phyloP scores from a whole-genome alignment of 306 rosid genomes.

The Alnus rubra region DNA sequence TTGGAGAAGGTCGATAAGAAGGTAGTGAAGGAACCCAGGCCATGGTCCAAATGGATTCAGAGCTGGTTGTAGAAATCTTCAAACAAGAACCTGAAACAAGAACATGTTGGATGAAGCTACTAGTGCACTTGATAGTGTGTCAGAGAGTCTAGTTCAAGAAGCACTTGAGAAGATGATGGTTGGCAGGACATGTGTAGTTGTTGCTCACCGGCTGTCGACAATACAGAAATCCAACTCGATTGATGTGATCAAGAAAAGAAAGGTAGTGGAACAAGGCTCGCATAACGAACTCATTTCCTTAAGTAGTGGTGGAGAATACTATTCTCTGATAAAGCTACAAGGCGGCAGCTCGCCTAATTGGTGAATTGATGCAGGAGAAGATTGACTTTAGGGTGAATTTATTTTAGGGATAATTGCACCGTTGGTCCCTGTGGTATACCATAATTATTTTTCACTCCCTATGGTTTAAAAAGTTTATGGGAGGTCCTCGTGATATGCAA shows the following conservation, averaged over 20 bases:
- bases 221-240: constrained; percentile 69
- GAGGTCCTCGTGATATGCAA: too few species aligned
- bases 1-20: too few species aligned
- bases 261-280: constrained; percentile 77
- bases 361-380: not conserved
- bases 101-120: constrained; percentile 89
- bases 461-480: too few species aligned
- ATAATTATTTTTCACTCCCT: too few species aligned
- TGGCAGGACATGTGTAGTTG: constrained; percentile 71
- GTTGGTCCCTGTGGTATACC: too few species aligned
- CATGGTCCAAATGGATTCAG: too few species aligned
- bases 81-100: too few species aligned
- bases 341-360: constrained; percentile 37
- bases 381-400: too few species aligned
- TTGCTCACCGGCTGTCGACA: constrained; percentile 76
- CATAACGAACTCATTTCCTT: constrained; percentile 69
- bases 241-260: constrained; percentile 72
- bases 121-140: constrained; percentile 87
- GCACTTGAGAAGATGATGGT: constrained; percentile 82
- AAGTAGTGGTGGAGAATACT: constrained; percentile 56
- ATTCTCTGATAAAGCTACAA: constrained; percentile 60
- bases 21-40: too few species aligned
- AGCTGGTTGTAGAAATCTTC: too few species aligned
- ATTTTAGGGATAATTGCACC: too few species aligned
- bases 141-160: constrained; percentile 71